Percentiles rank a stretch among this genome's conserved stretches.
These are phyloP conservation scores for Silene coronaria DNA, from an alignment of 179 eudicot species.

Conservation along the genomic window DNA sequence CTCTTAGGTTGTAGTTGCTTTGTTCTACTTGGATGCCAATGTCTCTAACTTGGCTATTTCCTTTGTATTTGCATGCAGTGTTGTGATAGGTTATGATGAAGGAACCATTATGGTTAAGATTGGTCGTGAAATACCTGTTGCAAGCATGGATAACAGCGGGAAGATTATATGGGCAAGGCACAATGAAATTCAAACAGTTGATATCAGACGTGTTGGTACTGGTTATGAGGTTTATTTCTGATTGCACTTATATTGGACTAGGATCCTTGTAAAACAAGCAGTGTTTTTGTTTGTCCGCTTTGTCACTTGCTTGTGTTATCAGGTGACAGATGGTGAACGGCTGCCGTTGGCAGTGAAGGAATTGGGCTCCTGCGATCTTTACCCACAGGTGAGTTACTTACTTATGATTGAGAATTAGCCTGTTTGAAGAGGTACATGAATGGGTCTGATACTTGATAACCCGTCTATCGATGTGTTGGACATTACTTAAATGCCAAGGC, in stretches of 20 bases:
- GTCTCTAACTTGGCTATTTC: not conserved
- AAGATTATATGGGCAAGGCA: slow-evolving; percentile 97
- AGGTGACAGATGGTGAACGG: slow-evolving; percentile 96
- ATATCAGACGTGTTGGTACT: slow-evolving; percentile 91
- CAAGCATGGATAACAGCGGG: slow-evolving; percentile 96
- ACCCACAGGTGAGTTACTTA: slow-evolving; percentile 71
- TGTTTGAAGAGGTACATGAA: not conserved
- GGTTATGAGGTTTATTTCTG: slow-evolving; percentile 69
- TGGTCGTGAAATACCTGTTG: slow-evolving; percentile 94
- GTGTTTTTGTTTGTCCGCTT: not conserved
- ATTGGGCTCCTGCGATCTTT: slow-evolving; percentile 96
- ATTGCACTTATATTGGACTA: slow-evolving; percentile 3
- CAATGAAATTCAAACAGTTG: slow-evolving; percentile 90
- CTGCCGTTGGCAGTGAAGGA: slow-evolving; percentile 89
- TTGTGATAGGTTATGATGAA: slow-evolving; percentile 92
- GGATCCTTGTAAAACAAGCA: not conserved
- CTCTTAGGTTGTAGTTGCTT: not conserved
- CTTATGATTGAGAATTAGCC: not conserved
- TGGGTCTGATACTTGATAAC: not conserved
- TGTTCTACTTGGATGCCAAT: not conserved
- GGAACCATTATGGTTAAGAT: slow-evolving; percentile 92
- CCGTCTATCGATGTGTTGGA: not conserved
- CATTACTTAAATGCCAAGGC: not conserved
- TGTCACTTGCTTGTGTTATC: slow-evolving; percentile 21
- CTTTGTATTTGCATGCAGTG: slow-evolving; percentile 41